phyloP scores from a whole-genome alignment of 805 yeast species.

The Hanseniaspora thailandica region DNA sequence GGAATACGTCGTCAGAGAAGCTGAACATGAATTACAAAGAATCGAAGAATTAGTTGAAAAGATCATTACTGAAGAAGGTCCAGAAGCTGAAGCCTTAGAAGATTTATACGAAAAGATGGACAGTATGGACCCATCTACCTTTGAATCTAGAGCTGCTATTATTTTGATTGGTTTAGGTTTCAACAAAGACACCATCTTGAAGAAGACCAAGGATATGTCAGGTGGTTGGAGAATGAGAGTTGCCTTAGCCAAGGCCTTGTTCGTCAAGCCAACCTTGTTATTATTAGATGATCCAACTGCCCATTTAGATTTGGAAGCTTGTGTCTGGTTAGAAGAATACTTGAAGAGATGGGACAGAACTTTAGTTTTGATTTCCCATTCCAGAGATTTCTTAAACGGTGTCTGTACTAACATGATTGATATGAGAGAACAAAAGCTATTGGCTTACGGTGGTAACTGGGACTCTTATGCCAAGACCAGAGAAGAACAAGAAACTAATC shows the following conservation, averaged over 20 bases:
- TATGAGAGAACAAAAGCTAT: conserved; percentile 74
- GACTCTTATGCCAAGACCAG: conserved; percentile 94
- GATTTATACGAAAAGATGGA: conserved; percentile 91
- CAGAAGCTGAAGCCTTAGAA: conserved; percentile 78
- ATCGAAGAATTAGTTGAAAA: conserved; percentile 86
- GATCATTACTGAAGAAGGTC: conserved; percentile 80
- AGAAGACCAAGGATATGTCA: conserved; percentile 96
- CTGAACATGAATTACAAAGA: conserved; percentile 82
- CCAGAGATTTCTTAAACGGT: conserved; percentile 98
- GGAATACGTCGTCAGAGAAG: conserved; percentile 94
- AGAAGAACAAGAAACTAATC: conserved; percentile 85
- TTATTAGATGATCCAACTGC: conserved; percentile 98
- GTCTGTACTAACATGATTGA: conserved; percentile 97
- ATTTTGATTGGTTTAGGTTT: conserved; percentile 96
- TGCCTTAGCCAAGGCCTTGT: conserved; percentile 92
- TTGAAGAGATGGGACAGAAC: conserved; percentile 88
- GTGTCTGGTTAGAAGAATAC: conserved; percentile 99
- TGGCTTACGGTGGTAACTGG: conserved; percentile 92
- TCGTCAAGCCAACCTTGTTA: conserved; percentile 92
- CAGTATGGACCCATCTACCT: conserved; percentile 88
- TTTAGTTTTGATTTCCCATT: conserved; percentile 88
- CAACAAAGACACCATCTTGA: conserved; percentile 71
- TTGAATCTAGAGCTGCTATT: conserved; percentile 91
- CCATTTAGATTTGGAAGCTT: conserved; percentile 96
- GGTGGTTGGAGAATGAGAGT: conserved; percentile 99